Evolutionary conservation across 169 alveolate species (phyloP).

Genomic region (Plasmodium gallinaceum): DNA sequence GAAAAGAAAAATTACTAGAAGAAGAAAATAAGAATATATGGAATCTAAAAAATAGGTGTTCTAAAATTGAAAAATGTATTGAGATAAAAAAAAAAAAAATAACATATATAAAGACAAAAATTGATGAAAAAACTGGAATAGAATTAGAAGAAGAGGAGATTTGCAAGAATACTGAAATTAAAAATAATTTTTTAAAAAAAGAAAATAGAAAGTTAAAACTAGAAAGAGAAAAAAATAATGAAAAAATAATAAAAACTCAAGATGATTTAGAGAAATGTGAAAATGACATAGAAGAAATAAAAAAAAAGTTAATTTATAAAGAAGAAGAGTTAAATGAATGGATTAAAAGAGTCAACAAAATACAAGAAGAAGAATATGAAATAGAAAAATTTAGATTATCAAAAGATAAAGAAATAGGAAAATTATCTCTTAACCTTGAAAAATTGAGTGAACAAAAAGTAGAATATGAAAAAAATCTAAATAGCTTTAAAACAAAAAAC

Average conservation of each 20-base stretch:
- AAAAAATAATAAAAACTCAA: slow-evolving; percentile 27
- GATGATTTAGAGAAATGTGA: slow-evolving; percentile 32
- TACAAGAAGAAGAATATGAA: slow-evolving; percentile 71
- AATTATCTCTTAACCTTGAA: slow-evolving; percentile 30
- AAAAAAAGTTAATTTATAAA: slow-evolving; percentile 28
- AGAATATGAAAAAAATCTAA: slow-evolving; percentile 39
- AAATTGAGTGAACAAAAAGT: slow-evolving; percentile 20
- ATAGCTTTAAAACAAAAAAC: slow-evolving; percentile 28
- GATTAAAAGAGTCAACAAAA: slow-evolving; percentile 6
- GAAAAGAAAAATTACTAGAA: slow-evolving; percentile 46
- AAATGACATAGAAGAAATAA: slow-evolving; percentile 42
- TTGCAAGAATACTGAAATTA: slow-evolving; percentile 25
- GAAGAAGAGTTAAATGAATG: slow-evolving; percentile 59
- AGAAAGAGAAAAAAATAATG: slow-evolving; percentile 48
- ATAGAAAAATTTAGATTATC: slow-evolving; percentile 27
- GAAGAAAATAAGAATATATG: slow-evolving; percentile 39
- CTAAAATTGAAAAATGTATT: slow-evolving; percentile 34
- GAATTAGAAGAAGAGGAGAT: slow-evolving; percentile 17
- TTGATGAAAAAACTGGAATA: slow-evolving; percentile 43
- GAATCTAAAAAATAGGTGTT: slow-evolving; percentile 38
- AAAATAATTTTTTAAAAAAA: slow-evolving; percentile 27
- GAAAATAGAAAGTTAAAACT: slow-evolving; percentile 32
- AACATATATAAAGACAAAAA: slow-evolving; percentile 3
- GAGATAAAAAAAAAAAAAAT: slow-evolving; percentile 27
- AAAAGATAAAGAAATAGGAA: slow-evolving; percentile 63